Evolutionary conservation across 1,284 basidiomycete species (phyloP).

Genomic region (Apiotrichum brassicae): DNA sequence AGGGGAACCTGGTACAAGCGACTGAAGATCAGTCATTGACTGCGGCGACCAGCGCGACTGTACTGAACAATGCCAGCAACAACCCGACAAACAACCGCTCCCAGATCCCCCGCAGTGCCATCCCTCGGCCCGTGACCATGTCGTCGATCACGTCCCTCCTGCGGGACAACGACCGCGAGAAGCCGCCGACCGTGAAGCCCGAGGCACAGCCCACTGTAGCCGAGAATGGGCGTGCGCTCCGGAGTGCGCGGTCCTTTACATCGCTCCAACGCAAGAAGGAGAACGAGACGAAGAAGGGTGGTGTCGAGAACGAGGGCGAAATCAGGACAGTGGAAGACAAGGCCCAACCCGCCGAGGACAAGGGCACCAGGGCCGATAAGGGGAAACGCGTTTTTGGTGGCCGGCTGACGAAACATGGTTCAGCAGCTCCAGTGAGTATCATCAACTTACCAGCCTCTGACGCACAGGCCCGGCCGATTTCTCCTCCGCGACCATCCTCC

Average conservation of each 20-base stretch:
- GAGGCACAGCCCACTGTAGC: too few species aligned
- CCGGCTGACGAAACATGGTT: neutral
- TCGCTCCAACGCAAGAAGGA: neutral
- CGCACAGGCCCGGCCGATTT: neutral
- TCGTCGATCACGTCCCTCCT: neutral
- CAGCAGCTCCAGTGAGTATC: neutral
- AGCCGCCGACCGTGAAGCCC: too few species aligned
- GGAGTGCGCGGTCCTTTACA: neutral
- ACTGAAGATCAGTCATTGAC: too few species aligned
- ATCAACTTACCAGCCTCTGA: neutral
- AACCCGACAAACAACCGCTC: too few species aligned
- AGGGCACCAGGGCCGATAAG: too few species aligned
- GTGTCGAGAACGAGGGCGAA: too few species aligned
- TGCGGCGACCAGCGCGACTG: too few species aligned
- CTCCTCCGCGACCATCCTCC: neutral
- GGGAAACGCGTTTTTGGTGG: too few species aligned
- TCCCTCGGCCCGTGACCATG: constrained; percentile 2
- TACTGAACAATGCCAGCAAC: too few species aligned
- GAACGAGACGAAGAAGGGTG: too few species aligned
- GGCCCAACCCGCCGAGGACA: too few species aligned
- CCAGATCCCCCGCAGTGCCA: neutral
- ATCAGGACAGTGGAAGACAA: too few species aligned
- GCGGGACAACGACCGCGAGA: neutral
- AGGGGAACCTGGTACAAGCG: neutral
- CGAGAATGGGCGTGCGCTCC: neutral